phyloP scores from a whole-genome alignment of 108 stramenopile species.

The Conticribra guillardii region DNA sequence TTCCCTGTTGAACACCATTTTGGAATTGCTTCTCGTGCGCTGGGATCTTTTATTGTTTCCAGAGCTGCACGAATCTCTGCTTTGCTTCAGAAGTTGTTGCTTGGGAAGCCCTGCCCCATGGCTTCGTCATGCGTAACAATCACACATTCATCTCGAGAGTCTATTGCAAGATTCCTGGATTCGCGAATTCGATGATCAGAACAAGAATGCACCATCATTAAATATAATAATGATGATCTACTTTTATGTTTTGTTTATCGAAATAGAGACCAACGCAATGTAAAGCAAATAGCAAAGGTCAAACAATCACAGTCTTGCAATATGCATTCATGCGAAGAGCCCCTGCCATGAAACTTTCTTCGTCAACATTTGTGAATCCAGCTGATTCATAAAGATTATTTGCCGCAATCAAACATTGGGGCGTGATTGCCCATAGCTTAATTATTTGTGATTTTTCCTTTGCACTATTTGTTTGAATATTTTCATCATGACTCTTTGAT shows the following conservation, averaged over 20 bases:
- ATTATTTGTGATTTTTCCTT: constrained; percentile 4
- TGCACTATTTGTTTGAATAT: too few relatives aligned
- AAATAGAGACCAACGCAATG: too few relatives aligned
- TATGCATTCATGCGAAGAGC: constrained; percentile 40
- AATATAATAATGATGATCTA: too few relatives aligned
- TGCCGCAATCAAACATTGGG: constrained; percentile 51
- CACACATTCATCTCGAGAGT: too few relatives aligned
- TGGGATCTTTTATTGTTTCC: not conserved
- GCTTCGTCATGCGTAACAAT: not conserved
- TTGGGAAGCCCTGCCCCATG: not conserved
- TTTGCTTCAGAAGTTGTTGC: not conserved
- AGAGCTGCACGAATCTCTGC: not conserved
- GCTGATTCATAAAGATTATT: constrained; percentile 55
- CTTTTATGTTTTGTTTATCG: too few relatives aligned
- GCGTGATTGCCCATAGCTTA: constrained; percentile 58
- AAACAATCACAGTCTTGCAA: constrained; percentile 19
- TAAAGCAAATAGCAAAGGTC: too few relatives aligned
- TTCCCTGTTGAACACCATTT: not conserved
- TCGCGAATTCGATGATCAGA: too few relatives aligned
- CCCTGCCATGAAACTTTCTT: constrained; percentile 42
- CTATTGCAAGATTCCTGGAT: too few relatives aligned
- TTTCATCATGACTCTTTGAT: not conserved
- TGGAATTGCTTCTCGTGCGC: not conserved
- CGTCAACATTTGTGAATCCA: constrained; percentile 44
- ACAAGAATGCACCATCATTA: too few relatives aligned